Evolutionary conservation across 176 grass and related monocot species (phyloP), one percentile per base, ranked within the genome.

Genomic region (Musa itinerans): DNA sequence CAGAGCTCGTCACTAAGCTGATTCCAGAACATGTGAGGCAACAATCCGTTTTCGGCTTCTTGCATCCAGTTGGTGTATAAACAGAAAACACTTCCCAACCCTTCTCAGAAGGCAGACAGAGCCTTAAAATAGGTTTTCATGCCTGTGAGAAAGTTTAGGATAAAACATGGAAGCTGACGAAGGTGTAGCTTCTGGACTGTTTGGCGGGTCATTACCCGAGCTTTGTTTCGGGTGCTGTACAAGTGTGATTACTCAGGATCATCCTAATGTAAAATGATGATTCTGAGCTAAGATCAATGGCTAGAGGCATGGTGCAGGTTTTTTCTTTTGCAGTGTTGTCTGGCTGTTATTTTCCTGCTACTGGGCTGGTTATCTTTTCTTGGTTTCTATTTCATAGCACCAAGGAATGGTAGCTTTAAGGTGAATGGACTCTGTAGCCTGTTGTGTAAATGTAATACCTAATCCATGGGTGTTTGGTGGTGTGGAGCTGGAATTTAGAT

Each of bases 21-120:
- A 77, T 77, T 64, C 74, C 74, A 52, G 74, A 77, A 77, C 74
- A 77, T 25, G n/a, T 77, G 48, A 77, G 43, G 48, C 43, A 61
- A 34, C 74, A 65, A 77, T 77, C 59, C 52, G 21, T 58, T 10
- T 11, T 65, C 10, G 53, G n/a, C 24, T 65, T 77, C 59, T 77
- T 77, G 74, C 57, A 77, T 24, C 58, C 74, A 52, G 29, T 61
- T 5, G 61, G 74, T 11, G 65, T 61, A 10, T 77, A 63, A 76
- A 50, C 24, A 1, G 11, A 11, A 53, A 67, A 43, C 6, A 43
- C 1, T 19, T 10, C 43, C 43, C 5, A 11, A 70, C 9, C 11
- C 9, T n/a, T 10, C n/a, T 50, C 68, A 50, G 43, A 50, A 50
- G 29, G 50, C 15, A 70, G 29, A 70, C 27, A 70, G 23, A n/a